Conservation (phyloP, 2,329 filamentous ascomycete species). For the Rugonectria rugulosa region DNA sequence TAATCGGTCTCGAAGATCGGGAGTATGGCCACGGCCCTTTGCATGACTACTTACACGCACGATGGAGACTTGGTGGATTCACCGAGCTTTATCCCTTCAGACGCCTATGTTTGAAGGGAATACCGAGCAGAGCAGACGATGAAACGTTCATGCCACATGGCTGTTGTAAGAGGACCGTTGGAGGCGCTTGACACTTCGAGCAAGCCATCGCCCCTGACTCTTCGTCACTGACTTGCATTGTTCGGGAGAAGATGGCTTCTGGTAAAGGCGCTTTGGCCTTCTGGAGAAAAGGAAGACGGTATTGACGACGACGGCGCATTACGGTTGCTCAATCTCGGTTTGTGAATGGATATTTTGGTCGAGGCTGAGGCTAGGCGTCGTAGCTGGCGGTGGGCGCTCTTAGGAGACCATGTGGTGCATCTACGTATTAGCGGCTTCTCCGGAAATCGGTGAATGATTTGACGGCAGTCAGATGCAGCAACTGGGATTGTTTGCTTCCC, state of each 20-base stretch:
- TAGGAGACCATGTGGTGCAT: conserved; percentile 20
- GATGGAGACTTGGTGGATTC: too few relatives aligned
- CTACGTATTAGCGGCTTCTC: conserved; percentile 18
- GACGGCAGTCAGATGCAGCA: not conserved
- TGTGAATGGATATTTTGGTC: conserved; percentile 5
- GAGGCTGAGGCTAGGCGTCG: conserved; percentile 8
- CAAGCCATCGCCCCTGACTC: not conserved
- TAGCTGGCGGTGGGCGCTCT: conserved; percentile 14
- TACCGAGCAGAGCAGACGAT: not conserved
- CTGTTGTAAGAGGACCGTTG: conserved; percentile 8
- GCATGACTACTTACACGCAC: too few relatives aligned
- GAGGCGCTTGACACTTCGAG: conserved; percentile 3
- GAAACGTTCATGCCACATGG: conserved; percentile 15
- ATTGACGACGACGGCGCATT: conserved; percentile 10
- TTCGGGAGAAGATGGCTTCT: conserved; percentile 2
- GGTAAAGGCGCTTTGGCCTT: not conserved
- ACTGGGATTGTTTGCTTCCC: not conserved
- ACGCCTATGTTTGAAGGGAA: not conserved
- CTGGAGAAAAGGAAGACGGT: not conserved
- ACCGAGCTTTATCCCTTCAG: not conserved
- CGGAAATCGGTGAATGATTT: conserved; percentile 18
- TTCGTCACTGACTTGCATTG: not conserved
- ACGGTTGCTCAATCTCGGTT: conserved; percentile 8
- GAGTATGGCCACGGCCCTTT: too few relatives aligned
- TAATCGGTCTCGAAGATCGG: not conserved